Evolutionary conservation across 2,329 filamentous ascomycete species (phyloP), one percentile per base, ranked within the genome.

Genomic region (Trichoderma sp.): DNA sequence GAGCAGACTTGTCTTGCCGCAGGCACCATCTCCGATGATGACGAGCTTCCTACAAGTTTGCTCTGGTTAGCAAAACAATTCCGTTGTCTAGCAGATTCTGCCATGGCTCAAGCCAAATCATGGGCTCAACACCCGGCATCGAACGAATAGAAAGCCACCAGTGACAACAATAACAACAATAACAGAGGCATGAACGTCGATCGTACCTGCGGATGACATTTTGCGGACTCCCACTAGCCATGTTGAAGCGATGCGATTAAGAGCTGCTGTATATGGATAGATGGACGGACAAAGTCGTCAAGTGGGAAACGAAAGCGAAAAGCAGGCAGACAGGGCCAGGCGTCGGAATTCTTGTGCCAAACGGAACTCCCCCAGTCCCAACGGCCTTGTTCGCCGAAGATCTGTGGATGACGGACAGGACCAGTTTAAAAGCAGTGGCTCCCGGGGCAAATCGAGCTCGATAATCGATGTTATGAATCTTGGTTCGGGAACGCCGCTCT

Each of bases 21-120:
- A 99, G 77, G 96, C 96, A 86, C 96, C 96, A 80, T 98, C 95
- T 74, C 95, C 95, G 78, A 98, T 97, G 77, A 98, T 98, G 79
- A 98, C 95, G 80, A 98, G 87, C 85, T 98, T 98, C 86, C 95
- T 97, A 80, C 21, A 64, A 3, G 47, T 74, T 53, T 57, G 66
- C 24, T 58, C 67, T 58, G 74, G 76, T 71, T 76, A 75, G 58
- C 32, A 73, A 64, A 64, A 21, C 32, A 28, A 15, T 66, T 39
- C 53, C 36, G 14, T 24, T 26, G 8, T 61, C 56, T 9, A 30
- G 34, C 34, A 34, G 24, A 51, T 21, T 24, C 24, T 61, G 64
- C 53, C 56, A 36, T 18, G 30, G 63, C 63, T 39, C 47, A 26
- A 51, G 63, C 26, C 34, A 9, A 26, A n/a, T 12, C 63, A 68